Evolutionary conservation across 352 stramenopile genomes (phyloP).

Genomic region (Phytopythium vexans): DNA sequence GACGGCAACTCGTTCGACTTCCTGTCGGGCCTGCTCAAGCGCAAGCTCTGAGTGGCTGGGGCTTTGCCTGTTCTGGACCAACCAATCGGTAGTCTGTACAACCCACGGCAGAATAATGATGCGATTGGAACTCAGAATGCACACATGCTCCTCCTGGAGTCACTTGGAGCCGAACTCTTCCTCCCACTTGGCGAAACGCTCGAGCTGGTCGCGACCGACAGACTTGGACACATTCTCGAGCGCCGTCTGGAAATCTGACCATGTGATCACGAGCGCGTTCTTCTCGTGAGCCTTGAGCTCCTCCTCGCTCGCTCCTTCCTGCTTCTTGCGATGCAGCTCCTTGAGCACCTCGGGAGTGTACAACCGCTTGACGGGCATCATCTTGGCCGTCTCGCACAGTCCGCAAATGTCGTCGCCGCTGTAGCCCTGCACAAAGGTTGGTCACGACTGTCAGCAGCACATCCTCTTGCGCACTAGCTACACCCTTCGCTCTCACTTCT

Average conservation of each 20-base stretch:
- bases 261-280: constrained; percentile 59
- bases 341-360: constrained; percentile 67
- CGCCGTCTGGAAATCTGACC: constrained; percentile 54
- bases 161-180: constrained; percentile 81
- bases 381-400: constrained; percentile 71
- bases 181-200: constrained; percentile 75
- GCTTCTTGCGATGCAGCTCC: constrained; percentile 39
- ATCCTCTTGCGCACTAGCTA: constrained; percentile 7
- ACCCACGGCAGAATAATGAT: too few species aligned
- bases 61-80: too few species aligned
- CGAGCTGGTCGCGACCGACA: constrained; percentile 69
- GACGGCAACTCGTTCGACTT: constrained; percentile 91
- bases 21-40: constrained; percentile 78
- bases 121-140: too few species aligned
- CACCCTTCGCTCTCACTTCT: constrained; percentile 27
- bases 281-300: constrained; percentile 44
- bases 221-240: constrained; percentile 83
- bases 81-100: too few species aligned
- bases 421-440: constrained; percentile 34
- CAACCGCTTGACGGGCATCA: constrained; percentile 76
- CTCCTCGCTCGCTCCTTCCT: constrained; percentile 36
- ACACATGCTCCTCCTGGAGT: too few species aligned
- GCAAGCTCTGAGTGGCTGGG: constrained; percentile 53
- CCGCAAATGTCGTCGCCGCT: constrained; percentile 59
- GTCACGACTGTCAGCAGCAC: constrained; percentile 9